Conservation (phyloP, 1,284 basidiomycete genomes). For the Trichosporon inkin region DNA sequence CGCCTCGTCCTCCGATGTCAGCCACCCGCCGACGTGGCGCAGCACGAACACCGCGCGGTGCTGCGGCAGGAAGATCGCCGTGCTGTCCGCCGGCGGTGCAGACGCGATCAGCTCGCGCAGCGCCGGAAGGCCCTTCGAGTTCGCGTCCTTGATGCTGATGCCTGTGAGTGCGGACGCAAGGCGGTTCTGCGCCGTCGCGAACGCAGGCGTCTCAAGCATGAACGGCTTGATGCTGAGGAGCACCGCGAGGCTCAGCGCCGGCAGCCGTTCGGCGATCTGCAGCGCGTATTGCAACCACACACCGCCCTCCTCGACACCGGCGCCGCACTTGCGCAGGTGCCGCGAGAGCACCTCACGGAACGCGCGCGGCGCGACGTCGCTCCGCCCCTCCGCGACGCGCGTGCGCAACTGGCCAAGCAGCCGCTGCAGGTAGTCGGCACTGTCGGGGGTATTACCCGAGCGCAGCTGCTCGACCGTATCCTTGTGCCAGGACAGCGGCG, state of each 20-base stretch:
- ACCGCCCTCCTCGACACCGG: constrained; percentile 64
- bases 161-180: constrained; percentile 74
- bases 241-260: constrained; percentile 64
- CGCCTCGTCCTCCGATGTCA: constrained; percentile 67
- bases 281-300: constrained; percentile 68
- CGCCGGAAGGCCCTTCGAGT: constrained; percentile 63
- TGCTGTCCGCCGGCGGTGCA: constrained; percentile 73
- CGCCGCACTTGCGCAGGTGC: constrained; percentile 57
- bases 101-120: constrained; percentile 69
- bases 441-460: constrained; percentile 12
- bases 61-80: constrained; percentile 79
- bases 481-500: constrained; percentile 54
- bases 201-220: constrained; percentile 64
- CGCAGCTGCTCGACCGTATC: constrained; percentile 51
- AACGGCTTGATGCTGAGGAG: constrained; percentile 60
- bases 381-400: constrained; percentile 14
- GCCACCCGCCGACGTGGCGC: constrained; percentile 79
- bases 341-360: constrained; percentile 61
- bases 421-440: constrained; percentile 35
- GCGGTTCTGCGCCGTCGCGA: constrained; percentile 84
- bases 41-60: constrained; percentile 84
- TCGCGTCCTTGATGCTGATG: constrained; percentile 61
- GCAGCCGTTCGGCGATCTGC: constrained; percentile 59
- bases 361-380: constrained; percentile 56
- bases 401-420: constrained; percentile 24